A percentile compares a stretch with the other conserved stretches of the same genome.
Evolutionary conservation across 805 yeast species (phyloP).

Genomic region (Metschnikowia arizonensis): DNA sequence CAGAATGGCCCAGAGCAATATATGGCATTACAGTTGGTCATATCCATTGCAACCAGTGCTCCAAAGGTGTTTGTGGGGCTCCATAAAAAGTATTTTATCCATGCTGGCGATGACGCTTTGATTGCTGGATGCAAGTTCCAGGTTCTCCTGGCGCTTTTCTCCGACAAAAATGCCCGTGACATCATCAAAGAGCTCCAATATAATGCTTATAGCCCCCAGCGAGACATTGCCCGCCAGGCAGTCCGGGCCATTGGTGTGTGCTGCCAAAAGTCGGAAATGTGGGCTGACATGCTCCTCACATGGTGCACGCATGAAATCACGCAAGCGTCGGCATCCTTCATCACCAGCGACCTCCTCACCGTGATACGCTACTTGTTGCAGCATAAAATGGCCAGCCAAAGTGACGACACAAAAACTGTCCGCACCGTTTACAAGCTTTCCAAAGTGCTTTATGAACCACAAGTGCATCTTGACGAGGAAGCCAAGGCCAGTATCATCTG

Average conservation of each 20-base stretch:
- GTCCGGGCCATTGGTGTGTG: conserved; percentile 62
- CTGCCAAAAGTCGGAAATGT: conserved; percentile 44
- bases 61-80: conserved; percentile 27
- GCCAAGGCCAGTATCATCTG: conserved; percentile 86
- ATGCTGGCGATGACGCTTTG: conserved; percentile 47
- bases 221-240: conserved; percentile 39
- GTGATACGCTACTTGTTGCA: conserved; percentile 73
- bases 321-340: conserved; percentile 12
- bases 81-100: conserved; percentile 49
- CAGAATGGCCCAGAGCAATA: conserved; percentile 20
- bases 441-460: conserved; percentile 7
- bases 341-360: conserved; percentile 63
- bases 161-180: conserved; percentile 48
- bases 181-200: conserved; percentile 64
- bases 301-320: conserved; percentile 59
- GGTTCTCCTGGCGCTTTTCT: conserved; percentile 54
- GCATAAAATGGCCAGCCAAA: conserved; percentile 29
- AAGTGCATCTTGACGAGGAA: conserved; percentile 23
- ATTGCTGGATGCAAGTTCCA: conserved; percentile 53
- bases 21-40: conserved; percentile 46
- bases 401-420: conserved; percentile 35
- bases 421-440: conserved; percentile 52
- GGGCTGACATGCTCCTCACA: conserved; percentile 51
- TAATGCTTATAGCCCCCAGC: conserved; percentile 35
- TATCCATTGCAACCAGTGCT: conserved; percentile 8